phyloP scores from a whole-genome alignment of 2,329 filamentous ascomycete genomes.

The Penicillium expansum region DNA sequence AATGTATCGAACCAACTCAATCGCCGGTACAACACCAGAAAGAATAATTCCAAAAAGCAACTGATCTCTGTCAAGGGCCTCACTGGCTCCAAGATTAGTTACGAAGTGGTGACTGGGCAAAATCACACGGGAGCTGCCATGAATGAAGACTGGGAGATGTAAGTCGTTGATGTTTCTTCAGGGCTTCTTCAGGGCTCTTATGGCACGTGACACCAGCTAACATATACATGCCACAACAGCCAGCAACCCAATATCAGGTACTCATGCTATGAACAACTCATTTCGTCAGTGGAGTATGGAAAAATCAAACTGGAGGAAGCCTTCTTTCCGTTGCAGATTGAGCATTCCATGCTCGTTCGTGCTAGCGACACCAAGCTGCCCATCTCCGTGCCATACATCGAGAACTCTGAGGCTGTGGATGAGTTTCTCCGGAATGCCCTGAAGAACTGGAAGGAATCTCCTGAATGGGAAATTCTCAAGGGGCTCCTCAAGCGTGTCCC shows the following conservation, averaged over 20 bases:
- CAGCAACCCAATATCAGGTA: background rate
- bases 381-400: background rate
- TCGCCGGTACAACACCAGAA: background rate
- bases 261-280: background rate
- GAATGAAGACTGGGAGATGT: background rate
- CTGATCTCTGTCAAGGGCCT: background rate
- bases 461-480: background rate
- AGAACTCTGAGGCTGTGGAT: background rate
- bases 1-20: background rate
- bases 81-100: background rate
- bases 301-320: background rate
- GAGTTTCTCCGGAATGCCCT: background rate
- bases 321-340: background rate
- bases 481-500: background rate
- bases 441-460: background rate
- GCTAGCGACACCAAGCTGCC: background rate
- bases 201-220: background rate
- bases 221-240: background rate
- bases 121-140: too few relatives aligned
- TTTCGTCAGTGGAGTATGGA: rapidly evolving
- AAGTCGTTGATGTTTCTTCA: background rate
- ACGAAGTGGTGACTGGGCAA: background rate
- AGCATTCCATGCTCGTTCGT: background rate
- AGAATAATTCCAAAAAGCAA: background rate
- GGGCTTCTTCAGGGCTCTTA: background rate